Conservation (phyloP, 345 rosid genomes). For the Alliaria petiolata region DNA sequence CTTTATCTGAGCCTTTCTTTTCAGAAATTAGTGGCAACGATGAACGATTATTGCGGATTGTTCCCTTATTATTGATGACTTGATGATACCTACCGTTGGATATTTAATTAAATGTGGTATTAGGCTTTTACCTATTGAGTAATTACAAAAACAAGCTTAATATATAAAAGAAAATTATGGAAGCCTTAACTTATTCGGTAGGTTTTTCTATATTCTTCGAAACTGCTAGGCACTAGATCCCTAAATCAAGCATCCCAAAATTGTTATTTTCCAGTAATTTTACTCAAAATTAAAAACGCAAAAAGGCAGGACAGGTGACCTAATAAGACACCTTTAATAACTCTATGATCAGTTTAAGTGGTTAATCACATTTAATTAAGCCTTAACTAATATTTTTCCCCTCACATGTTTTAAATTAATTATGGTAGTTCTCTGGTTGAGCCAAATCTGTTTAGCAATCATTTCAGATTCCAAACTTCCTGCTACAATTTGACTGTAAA, state of each 20-base stretch:
- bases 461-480: constrained; percentile 30
- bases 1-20: background rate
- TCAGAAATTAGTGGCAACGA: constrained; percentile 10
- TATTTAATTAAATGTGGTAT: background rate
- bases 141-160: background rate
- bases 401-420: constrained; percentile 5
- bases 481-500: constrained; percentile 24
- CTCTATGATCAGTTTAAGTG: constrained; percentile 7
- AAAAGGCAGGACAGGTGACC: constrained; percentile 45
- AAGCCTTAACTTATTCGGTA: constrained; percentile 1
- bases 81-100: background rate
- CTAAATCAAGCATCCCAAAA: constrained; percentile 20
- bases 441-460: constrained; percentile 35
- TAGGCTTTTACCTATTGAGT: background rate
- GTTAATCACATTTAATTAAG: constrained; percentile 14
- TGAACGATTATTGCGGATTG: constrained; percentile 14
- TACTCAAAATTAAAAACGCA: background rate
- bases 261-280: background rate
- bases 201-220: background rate
- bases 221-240: constrained; percentile 25
- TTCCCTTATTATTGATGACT: constrained; percentile 11
- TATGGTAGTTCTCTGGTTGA: constrained; percentile 14
- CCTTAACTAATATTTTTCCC: constrained; percentile 6
- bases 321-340: constrained; percentile 5
- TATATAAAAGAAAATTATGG: background rate